phyloP scores from a whole-genome alignment of 805 yeast species.

The Lipomyces mesembrius region DNA sequence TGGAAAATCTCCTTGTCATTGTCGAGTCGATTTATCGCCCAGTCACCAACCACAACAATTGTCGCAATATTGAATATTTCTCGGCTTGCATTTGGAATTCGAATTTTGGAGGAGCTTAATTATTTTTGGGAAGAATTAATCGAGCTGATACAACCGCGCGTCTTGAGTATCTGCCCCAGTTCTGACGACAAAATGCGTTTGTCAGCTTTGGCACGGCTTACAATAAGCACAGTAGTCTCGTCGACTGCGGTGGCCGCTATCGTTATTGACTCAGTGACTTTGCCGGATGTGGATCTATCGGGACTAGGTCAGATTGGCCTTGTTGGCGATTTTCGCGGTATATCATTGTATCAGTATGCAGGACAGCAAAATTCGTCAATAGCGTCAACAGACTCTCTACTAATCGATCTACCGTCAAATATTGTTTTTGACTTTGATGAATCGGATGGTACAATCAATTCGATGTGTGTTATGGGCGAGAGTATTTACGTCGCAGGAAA shows the following conservation, averaged over 20 bases:
- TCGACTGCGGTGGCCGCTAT: slow-evolving; percentile 2
- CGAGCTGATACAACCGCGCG: neutral
- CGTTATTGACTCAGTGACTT: neutral
- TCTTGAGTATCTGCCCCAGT: neutral
- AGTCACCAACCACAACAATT: neutral
- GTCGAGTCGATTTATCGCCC: neutral
- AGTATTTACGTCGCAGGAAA: slow-evolving; percentile 43
- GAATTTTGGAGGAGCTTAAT: neutral
- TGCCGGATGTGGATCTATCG: slow-evolving; percentile 24
- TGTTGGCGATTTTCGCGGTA: slow-evolving; percentile 49
- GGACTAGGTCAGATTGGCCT: slow-evolving; percentile 44
- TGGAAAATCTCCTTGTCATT: neutral
- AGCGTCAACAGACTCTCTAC: slow-evolving; percentile 28
- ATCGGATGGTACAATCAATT: slow-evolving; percentile 30
- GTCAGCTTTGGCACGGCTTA: neutral
- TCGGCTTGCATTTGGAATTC: neutral
- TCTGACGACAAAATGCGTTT: neutral
- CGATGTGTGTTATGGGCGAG: slow-evolving; percentile 39
- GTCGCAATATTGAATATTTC: neutral
- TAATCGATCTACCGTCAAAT: slow-evolving; percentile 27
- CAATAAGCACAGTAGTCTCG: neutral
- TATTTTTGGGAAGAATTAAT: neutral
- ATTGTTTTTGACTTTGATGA: slow-evolving; percentile 18
- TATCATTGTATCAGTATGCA: slow-evolving; percentile 46
- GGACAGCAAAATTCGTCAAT: slow-evolving; percentile 19